Evolutionary conservation across 2,329 filamentous ascomycete species (phyloP), one percentile per base, ranked within the genome.

Genomic region (Zasmidium cellare): DNA sequence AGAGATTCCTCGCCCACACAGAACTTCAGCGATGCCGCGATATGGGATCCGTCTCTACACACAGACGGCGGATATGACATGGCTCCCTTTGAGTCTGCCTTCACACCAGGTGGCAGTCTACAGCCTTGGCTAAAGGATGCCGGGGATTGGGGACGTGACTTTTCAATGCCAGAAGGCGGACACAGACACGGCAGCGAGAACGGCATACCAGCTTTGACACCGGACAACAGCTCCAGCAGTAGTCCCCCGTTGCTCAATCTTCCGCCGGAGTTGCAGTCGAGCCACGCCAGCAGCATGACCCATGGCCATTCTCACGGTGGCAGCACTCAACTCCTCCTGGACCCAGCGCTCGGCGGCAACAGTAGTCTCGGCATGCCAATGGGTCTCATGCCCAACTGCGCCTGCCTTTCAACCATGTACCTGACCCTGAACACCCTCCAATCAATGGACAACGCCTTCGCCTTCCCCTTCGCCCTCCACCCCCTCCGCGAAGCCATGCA

Each of bases 381-480:
- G 45, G 23, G 57, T 66, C 44, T 62, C 24, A 19, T 67, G 12
- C 61, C 64, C 11, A 51, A 67, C 14, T 80, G 79, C 65, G 72
- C 73, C 51, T 81, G 79, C 59, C 74, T 80, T 31, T 75, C 75
- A 9, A 72, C 72, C n/a, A 75, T 77, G 55, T 80, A 79, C 63
- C 70, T 80, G 2, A 75, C 74, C 1, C 67, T 80, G 20, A 73
- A 70, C 18, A 73, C 72, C 45, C 71, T 82, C 18, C 74, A 78
- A 59, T 64, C 72, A 11, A 67, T 79, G 51, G 54, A 65, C 45
- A 60, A 64, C 22, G 35, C 57, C 44, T 71, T 76, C 60, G 54
- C 68, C 24, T 82, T 82, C 59, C 79, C 80, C 0, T 71, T 71
- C 51, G 69, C 76, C 6, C 66, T 81, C 3, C 65, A 72, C 12